Conservation (phyloP, 345 rosid species). For the Psidium guajava region DNA sequence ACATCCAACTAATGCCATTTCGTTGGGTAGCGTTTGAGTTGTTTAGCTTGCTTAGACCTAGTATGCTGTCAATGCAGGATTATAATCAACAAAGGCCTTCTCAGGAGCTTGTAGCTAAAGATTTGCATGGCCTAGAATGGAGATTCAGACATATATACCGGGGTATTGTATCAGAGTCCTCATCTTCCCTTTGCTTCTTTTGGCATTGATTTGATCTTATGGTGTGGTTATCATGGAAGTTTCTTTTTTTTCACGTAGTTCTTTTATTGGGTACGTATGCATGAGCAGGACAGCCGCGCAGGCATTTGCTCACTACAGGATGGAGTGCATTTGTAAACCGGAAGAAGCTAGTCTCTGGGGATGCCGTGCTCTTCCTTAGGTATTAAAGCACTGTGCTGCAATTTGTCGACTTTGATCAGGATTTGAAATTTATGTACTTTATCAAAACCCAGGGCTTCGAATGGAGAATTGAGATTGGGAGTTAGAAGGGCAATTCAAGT, state of each 20-base stretch:
- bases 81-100: constrained; percentile 93
- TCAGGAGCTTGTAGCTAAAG: constrained; percentile 94
- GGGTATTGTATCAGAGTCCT: constrained; percentile 26
- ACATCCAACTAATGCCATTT: not conserved
- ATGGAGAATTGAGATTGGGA: constrained; percentile 91
- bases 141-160: constrained; percentile 91
- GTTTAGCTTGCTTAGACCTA: not conserved
- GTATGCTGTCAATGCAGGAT: constrained; percentile 39
- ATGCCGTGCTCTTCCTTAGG: constrained; percentile 98
- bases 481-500: constrained; percentile 83
- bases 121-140: constrained; percentile 96
- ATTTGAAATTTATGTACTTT: not conserved
- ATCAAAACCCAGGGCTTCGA: constrained; percentile 57
- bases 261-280: not conserved
- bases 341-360: constrained; percentile 98
- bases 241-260: not conserved
- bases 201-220: not conserved
- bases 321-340: constrained; percentile 98
- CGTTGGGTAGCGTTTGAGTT: not conserved
- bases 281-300: constrained; percentile 81
- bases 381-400: not conserved
- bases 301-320: constrained; percentile 98
- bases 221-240: not conserved
- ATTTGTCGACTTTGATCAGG: not conserved
- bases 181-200: not conserved